Conservation (phyloP, 1,284 basidiomycete genomes). For the Dichomitus squalens region DNA sequence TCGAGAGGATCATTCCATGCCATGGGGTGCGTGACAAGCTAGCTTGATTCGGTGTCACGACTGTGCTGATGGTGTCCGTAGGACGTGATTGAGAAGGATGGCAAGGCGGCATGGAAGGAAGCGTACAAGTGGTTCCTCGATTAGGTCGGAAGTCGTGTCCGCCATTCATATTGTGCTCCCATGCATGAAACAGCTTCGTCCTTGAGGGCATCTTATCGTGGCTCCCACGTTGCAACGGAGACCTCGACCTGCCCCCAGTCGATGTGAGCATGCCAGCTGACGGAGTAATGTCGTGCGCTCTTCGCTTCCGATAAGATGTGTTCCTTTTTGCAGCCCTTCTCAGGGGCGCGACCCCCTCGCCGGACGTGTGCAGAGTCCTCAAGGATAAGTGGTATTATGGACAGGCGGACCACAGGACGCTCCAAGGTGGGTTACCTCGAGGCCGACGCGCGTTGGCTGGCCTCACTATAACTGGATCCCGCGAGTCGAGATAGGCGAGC, state of each 20-base stretch:
- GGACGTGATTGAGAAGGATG: constrained; percentile 83
- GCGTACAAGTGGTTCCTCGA: constrained; percentile 41
- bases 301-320: not conserved
- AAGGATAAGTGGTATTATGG: not conserved
- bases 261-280: not conserved
- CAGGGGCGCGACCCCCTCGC: not conserved
- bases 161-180: not conserved
- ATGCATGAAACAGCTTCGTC: not conserved
- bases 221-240: not conserved
- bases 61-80: constrained; percentile 2
- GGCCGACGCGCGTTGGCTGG: constrained; percentile 12
- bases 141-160: not conserved
- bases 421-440: constrained; percentile 5
- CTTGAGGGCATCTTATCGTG: not conserved
- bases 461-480: constrained; percentile 1
- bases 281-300: not conserved
- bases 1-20: constrained; percentile 88
- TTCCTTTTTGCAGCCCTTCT: not conserved
- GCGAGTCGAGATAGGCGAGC: not conserved
- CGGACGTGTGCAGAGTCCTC: not conserved
- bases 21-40: constrained; percentile 70
- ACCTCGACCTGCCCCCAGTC: not conserved
- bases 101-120: constrained; percentile 68
- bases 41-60: not conserved
- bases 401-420: constrained; percentile 9